A percentile compares a stretch with the other conserved stretches of the same genome.
phyloP scores from a whole-genome alignment of 169 alveolate species.

The Babesia divergens region DNA sequence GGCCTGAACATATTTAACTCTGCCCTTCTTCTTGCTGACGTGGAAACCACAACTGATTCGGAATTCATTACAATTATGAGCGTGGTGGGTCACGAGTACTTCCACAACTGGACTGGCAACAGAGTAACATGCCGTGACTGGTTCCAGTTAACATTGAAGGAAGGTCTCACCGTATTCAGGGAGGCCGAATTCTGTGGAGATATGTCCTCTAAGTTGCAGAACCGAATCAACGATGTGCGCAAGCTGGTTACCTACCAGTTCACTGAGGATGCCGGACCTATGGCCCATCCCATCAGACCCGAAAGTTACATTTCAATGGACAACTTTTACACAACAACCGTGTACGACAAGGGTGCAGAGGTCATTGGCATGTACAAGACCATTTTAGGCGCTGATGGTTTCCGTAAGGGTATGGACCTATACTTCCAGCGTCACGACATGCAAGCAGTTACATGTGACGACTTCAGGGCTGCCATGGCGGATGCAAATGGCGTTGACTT shows the following conservation, averaged over 20 bases:
- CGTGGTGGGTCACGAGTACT: constrained; percentile 90
- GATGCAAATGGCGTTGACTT: constrained; percentile 79
- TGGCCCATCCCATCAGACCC: constrained; percentile 92
- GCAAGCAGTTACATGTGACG: constrained; percentile 91
- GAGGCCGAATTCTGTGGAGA: constrained; percentile 84
- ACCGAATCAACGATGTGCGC: constrained; percentile 83
- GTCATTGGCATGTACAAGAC: constrained; percentile 93
- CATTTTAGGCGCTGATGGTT: constrained; percentile 87
- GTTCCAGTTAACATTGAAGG: constrained; percentile 91
- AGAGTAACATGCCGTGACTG: constrained; percentile 91
- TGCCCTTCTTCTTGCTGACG: constrained; percentile 83
- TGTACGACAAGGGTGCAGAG: constrained; percentile 91
- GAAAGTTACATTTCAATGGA: constrained; percentile 88
- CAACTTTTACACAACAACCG: constrained; percentile 91
- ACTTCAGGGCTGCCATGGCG: constrained; percentile 89
- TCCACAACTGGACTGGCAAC: constrained; percentile 93
- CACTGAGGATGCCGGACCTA: constrained; percentile 88
- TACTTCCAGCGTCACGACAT: constrained; percentile 88
- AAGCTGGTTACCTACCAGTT: constrained; percentile 80
- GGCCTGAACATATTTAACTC: constrained; percentile 89
- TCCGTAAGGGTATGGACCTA: constrained; percentile 87
- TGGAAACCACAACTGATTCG: constrained; percentile 82
- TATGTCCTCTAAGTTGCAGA: constrained; percentile 75
- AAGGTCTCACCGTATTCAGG: constrained; percentile 91
- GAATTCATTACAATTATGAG: constrained; percentile 82